These are phyloP conservation scores for Cystoderma amianthinum DNA, from an alignment of 768 basidiomycete genomes.

Conservation along the genomic window DNA sequence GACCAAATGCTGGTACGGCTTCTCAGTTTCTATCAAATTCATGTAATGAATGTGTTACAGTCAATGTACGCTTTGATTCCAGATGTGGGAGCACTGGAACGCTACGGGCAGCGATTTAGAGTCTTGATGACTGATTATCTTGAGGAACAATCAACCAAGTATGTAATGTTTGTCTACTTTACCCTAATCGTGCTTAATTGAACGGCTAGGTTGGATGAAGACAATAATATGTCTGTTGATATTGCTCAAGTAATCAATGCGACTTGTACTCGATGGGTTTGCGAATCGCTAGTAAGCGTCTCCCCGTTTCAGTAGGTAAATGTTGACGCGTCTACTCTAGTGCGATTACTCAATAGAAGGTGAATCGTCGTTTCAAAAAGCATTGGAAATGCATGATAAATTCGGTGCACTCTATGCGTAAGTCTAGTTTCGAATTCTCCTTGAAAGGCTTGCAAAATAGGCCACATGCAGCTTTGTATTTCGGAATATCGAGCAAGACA, in stretches of 20 bases:
- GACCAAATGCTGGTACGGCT: conserved; percentile 13
- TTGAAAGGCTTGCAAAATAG: neutral
- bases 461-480: conserved; percentile 17
- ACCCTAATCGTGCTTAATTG: neutral
- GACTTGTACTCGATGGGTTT: conserved; percentile 18
- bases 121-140: conserved; percentile 8
- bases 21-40: neutral
- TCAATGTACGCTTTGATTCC: conserved; percentile 13
- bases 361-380: neutral
- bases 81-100: conserved; percentile 6
- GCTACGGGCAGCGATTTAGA: conserved; percentile 12
- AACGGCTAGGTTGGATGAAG: neutral
- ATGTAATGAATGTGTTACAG: conserved; percentile 4
- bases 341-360: neutral
- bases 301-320: too few relatives aligned
- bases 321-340: too few relatives aligned
- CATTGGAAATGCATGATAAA: conserved; percentile 7
- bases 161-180: too few relatives aligned
- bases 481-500: conserved; percentile 9
- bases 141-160: conserved; percentile 4
- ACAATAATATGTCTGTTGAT: conserved; percentile 8
- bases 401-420: conserved; percentile 13
- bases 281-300: conserved; percentile 14
- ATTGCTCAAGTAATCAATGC: conserved; percentile 16
- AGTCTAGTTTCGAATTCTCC: neutral